Evolutionary conservation across 2,329 filamentous ascomycete species (phyloP).

Genomic region (Colletotrichum shisoi): DNA sequence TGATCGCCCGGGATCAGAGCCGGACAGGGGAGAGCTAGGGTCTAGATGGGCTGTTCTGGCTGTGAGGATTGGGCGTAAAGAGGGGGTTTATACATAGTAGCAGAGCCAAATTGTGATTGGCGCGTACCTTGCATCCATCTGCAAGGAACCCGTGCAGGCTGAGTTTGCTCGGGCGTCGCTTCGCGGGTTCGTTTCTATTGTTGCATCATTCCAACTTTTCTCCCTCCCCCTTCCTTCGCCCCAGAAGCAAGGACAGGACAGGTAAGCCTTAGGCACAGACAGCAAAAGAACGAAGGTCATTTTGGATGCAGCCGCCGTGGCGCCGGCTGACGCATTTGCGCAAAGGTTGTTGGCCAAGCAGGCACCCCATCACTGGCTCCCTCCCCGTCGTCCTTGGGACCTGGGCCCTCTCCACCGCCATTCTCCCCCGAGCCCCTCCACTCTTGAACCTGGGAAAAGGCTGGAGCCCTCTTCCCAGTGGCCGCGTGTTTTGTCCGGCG

Average conservation of each 20-base stretch:
- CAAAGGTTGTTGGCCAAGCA: constrained; percentile 13
- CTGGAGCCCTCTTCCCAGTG: constrained; percentile 32
- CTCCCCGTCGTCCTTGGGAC: constrained; percentile 27
- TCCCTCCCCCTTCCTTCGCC: background rate
- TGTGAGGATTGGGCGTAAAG: constrained; percentile 30
- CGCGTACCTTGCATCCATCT: constrained; percentile 35
- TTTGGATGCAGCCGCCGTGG: constrained; percentile 15
- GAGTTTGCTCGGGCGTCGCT: constrained; percentile 20
- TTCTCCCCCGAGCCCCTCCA: background rate
- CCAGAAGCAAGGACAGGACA: background rate
- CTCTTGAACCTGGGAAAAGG: constrained; percentile 8
- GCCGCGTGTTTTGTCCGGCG: constrained; percentile 31
- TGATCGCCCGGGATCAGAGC: constrained; percentile 41
- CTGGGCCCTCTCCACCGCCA: background rate
- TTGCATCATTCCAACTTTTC: background rate
- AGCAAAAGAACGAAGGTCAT: background rate
- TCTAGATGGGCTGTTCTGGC: constrained; percentile 13
- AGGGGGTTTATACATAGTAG: constrained; percentile 11
- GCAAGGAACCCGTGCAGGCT: constrained; percentile 33
- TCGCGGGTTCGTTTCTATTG: constrained; percentile 11
- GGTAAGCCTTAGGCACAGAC: background rate
- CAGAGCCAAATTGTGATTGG: constrained; percentile 32
- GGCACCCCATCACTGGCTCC: constrained; percentile 8
- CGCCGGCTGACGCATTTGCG: no score
- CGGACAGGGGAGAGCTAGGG: constrained; percentile 23